A percentile compares a stretch with the other conserved stretches of the same genome.
These are phyloP conservation scores for Apiospora aurea DNA, from an alignment of 2,329 filamentous ascomycete genomes.

Conservation along the genomic window DNA sequence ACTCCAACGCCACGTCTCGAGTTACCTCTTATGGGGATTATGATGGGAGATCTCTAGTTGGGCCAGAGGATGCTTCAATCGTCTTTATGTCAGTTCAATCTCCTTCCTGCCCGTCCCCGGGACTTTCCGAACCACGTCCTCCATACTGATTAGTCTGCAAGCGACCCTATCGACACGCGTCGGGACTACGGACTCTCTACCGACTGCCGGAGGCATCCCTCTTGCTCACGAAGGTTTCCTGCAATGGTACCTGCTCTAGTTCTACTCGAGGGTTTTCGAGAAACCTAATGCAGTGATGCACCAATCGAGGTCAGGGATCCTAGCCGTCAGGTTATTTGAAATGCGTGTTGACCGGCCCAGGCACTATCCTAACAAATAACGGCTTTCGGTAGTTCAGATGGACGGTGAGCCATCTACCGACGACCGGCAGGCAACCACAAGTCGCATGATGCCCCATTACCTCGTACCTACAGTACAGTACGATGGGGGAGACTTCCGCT, in stretches of 20 bases:
- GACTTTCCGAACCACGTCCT: background rate
- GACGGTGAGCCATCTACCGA: background rate
- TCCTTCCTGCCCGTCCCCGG: background rate
- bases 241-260: background rate
- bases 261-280: background rate
- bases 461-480: too few species aligned
- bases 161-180: background rate
- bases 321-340: background rate
- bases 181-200: background rate
- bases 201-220: background rate
- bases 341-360: background rate
- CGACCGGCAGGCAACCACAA: background rate
- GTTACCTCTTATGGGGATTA: background rate
- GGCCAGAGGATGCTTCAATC: background rate
- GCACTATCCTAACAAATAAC: background rate
- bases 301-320: background rate
- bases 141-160: background rate
- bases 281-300: background rate
- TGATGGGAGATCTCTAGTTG: background rate
- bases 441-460: background rate
- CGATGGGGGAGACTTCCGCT: background rate
- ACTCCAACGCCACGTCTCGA: background rate
- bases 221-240: background rate
- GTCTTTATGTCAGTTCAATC: background rate
- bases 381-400: slow-evolving; percentile 3